Base-by-base conservation (phyloP, 2,329 filamentous ascomycete species). In the Hypoxylon sp. region DNA sequence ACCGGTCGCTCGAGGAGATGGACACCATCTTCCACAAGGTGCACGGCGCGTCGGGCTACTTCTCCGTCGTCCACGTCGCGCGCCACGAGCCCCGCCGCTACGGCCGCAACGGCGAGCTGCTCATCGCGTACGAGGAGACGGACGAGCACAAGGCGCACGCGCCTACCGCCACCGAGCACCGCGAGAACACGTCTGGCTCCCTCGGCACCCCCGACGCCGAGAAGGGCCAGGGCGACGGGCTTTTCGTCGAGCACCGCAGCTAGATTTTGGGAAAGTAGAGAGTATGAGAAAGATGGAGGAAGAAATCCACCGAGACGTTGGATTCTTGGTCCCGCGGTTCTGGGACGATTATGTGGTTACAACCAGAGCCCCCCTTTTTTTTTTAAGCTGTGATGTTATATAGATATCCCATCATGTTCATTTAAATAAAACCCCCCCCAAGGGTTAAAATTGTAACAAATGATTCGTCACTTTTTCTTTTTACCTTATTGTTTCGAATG, bases 1-100 rank as follows among this genome's bases (percentile, higher is more conserved):
- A 84, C 67, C 79, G 86, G 35, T 84, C 81, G 1, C 79, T 89
- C 17, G 86, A 89, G 70, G 86, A 88, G 69, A 88, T 89, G 82
- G 86, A 88, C 65, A 75, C 73, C 64, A 87, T 88, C 67, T 88
- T 87, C 74, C 79, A 81, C 62, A 84, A 85, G 67, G 81, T 82
- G 1, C 74, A 75, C 18, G 82, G 82, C 2, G 59, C 61, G 61
- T 64, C 60, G 55, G 76, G 73, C 24, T 74, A 73, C 60, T 73
- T 81, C 48, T 69, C 72, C 13, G 76, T 81, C 10, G 79, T 81
- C 10, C 57, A 67, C 20, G 69, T 75, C 13, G 79, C 79, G 2
- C 67, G 67, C 27, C 69, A 80, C 5, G 82, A 85, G 71, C 84
- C 84, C 0, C 76, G 75, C 4, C 78, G 81, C 31, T 87, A 86